Evolutionary conservation across 2,329 filamentous ascomycete genomes (phyloP).

Genomic region (Myriosclerotinia duriaeana): DNA sequence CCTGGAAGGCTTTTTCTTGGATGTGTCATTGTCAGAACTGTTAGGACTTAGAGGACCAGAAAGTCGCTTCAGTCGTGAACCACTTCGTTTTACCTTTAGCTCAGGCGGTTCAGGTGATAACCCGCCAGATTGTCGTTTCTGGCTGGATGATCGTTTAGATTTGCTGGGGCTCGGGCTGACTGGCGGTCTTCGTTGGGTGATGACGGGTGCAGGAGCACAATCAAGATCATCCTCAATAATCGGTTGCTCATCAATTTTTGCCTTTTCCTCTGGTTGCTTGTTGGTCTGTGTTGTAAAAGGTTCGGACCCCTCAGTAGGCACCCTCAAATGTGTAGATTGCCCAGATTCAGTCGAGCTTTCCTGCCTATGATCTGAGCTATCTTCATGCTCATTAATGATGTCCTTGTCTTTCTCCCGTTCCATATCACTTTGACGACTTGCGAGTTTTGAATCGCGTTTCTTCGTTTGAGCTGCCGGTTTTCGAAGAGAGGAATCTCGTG

Average conservation of each 20-base stretch:
- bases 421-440: slow-evolving; percentile 48
- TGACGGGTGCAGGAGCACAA: slow-evolving; percentile 67
- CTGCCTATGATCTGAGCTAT: slow-evolving; percentile 29
- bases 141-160: slow-evolving; percentile 32
- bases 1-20: slow-evolving; percentile 44
- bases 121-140: slow-evolving; percentile 49
- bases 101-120: slow-evolving; percentile 51
- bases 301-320: slow-evolving; percentile 37
- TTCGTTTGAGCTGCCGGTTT: slow-evolving; percentile 54
- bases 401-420: slow-evolving; percentile 42
- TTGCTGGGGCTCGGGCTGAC: slow-evolving; percentile 44
- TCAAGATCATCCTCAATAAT: slow-evolving; percentile 49
- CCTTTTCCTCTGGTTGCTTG: slow-evolving; percentile 32
- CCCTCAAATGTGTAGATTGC: slow-evolving; percentile 36
- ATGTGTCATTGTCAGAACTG: slow-evolving; percentile 35
- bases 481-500: slow-evolving; percentile 66
- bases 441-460: slow-evolving; percentile 53
- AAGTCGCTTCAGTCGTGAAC: slow-evolving; percentile 58
- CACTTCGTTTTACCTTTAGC: slow-evolving; percentile 52
- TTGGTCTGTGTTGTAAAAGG: slow-evolving; percentile 35
- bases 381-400: slow-evolving; percentile 27
- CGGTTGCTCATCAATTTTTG: slow-evolving; percentile 27
- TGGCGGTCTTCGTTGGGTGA: slow-evolving; percentile 58
- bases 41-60: slow-evolving; percentile 49
- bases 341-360: slow-evolving; percentile 36